These are phyloP conservation scores for Claviceps cyperi DNA, from an alignment of 2,329 filamentous ascomycete species.

Conservation along the genomic window DNA sequence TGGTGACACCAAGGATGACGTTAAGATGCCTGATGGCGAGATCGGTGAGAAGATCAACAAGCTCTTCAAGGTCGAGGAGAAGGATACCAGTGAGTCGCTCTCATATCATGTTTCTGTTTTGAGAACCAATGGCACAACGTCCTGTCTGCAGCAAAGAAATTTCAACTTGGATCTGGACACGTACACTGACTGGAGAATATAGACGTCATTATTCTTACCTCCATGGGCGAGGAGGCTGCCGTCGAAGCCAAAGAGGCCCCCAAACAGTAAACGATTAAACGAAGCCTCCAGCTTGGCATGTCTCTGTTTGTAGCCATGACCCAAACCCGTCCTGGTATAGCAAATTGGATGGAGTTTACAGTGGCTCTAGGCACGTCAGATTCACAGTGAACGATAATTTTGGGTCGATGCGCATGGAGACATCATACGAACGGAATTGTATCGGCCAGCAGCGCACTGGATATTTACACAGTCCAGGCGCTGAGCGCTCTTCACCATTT, in stretches of 20 bases:
- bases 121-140: not conserved
- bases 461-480: constrained; percentile 13
- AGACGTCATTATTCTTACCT: constrained; percentile 86
- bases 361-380: constrained; percentile 21
- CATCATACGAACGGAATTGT: constrained; percentile 31
- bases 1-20: constrained; percentile 84
- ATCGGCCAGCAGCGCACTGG: constrained; percentile 24
- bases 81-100: constrained; percentile 74
- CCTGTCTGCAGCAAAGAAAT: not conserved
- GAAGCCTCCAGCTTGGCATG: constrained; percentile 10
- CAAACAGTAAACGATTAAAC: constrained; percentile 16
- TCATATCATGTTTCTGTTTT: not conserved
- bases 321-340: constrained; percentile 10
- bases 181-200: not conserved
- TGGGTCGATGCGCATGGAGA: constrained; percentile 26
- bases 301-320: constrained; percentile 13
- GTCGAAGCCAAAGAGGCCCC: constrained; percentile 93
- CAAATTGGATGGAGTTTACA: constrained; percentile 14
- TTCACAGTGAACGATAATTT: constrained; percentile 22
- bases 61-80: constrained; percentile 70
- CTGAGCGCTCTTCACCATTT: constrained; percentile 13
- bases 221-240: constrained; percentile 90
- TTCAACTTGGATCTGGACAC: not conserved
- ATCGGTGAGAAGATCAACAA: constrained; percentile 73
- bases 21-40: constrained; percentile 83